Conservation (phyloP, 768 basidiomycete species). For the Tylopilus vinaceipallidus region DNA sequence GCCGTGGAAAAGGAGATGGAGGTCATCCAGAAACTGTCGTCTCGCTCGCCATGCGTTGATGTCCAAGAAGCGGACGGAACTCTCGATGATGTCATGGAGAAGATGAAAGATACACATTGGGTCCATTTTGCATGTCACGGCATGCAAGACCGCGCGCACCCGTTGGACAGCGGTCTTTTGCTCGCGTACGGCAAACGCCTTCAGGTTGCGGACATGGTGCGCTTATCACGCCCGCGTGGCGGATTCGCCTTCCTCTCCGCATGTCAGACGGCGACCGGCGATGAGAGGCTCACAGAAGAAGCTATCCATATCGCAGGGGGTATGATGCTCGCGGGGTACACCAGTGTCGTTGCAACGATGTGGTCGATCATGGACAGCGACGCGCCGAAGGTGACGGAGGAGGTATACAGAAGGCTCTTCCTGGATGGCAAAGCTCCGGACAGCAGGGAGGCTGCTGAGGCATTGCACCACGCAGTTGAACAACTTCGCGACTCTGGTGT, state of each 20-base stretch:
- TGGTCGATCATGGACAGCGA: conserved; percentile 3
- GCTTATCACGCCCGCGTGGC: conserved; percentile 6
- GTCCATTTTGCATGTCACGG: too few relatives aligned
- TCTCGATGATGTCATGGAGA: background rate
- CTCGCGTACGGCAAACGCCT: conserved; percentile 1
- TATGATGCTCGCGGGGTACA: conserved; percentile 2
- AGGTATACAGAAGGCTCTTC: background rate
- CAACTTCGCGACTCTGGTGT: background rate
- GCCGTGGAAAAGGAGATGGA: conserved; percentile 15
- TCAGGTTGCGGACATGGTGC: background rate
- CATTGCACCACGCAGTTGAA: background rate
- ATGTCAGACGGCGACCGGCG: background rate
- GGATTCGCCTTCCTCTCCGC: conserved; percentile 27
- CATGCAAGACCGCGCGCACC: conserved; percentile 11
- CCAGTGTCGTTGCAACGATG: background rate
- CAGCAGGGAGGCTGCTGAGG: background rate
- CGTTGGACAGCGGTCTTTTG: conserved; percentile 19
- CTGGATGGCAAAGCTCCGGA: background rate
- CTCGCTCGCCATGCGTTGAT: background rate
- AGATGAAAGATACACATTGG: conserved; percentile 8
- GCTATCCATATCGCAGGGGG: background rate
- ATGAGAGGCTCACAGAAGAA: background rate
- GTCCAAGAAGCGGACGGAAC: background rate
- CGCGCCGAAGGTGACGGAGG: background rate
- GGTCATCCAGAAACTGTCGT: conserved; percentile 9